Conservation (phyloP, 108 stramenopile genomes). For the Discostella stelligeroides region DNA sequence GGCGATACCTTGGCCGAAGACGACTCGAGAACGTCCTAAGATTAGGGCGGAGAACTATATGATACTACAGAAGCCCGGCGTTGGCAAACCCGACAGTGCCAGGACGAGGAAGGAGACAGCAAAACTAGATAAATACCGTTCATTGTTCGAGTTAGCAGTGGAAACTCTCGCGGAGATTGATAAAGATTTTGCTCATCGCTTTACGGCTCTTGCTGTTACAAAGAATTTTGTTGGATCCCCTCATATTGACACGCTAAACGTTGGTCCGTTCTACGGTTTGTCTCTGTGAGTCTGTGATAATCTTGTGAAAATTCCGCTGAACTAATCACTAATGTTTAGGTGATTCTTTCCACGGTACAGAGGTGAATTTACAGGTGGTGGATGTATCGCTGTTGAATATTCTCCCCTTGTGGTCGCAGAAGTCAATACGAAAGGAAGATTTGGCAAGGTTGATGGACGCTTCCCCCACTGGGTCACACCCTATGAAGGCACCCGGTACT, state of each 20-base stretch:
- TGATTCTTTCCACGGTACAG: constrained; percentile 7
- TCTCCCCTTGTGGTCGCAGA: constrained; percentile 49
- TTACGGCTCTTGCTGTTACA: constrained; percentile 72
- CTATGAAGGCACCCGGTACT: constrained; percentile 57
- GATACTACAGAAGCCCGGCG: constrained; percentile 54
- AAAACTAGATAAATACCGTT: constrained; percentile 50
- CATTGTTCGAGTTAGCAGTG: constrained; percentile 59
- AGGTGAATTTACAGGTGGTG: constrained; percentile 49
- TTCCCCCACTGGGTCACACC: constrained; percentile 75
- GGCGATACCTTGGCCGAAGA: constrained; percentile 36
- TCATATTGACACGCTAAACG: constrained; percentile 73
- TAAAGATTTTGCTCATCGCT: constrained; percentile 49
- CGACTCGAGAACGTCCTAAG: constrained; percentile 56
- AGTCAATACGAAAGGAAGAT: constrained; percentile 56
- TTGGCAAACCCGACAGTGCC: constrained; percentile 19
- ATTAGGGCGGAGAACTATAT: constrained; percentile 68
- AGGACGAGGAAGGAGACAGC: constrained; percentile 51
- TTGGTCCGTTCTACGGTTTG: constrained; percentile 72
- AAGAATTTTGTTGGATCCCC: constrained; percentile 64
- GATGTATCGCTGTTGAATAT: constrained; percentile 61
- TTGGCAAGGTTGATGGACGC: constrained; percentile 75
- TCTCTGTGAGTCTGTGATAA: constrained; percentile 49
- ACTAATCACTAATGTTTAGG: background rate
- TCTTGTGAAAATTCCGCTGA: background rate
- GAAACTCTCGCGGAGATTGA: constrained; percentile 54